Percentiles rank a stretch among this genome's conserved stretches.
These are phyloP conservation scores for Taphrina betulina DNA, from an alignment of 1,139 yeast species.

Conservation along the genomic window DNA sequence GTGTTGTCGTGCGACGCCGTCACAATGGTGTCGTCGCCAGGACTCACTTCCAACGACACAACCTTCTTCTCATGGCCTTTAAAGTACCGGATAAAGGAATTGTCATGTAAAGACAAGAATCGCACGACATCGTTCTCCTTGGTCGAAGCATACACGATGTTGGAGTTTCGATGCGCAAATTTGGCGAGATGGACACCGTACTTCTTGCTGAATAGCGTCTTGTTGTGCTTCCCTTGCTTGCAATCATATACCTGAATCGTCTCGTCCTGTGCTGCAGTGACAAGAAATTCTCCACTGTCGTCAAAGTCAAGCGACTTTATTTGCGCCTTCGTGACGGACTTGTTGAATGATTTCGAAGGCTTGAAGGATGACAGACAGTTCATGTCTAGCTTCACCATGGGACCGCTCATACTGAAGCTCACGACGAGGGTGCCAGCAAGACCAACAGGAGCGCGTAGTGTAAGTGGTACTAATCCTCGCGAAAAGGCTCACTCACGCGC, in stretches of 20 bases:
- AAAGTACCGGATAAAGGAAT: slow-evolving; percentile 78
- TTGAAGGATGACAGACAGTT: slow-evolving; percentile 49
- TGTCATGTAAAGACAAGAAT: slow-evolving; percentile 72
- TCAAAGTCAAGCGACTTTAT: slow-evolving; percentile 84
- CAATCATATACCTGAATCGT: slow-evolving; percentile 81
- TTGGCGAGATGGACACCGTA: slow-evolving; percentile 88
- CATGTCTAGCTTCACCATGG: slow-evolving; percentile 23
- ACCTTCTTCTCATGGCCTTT: slow-evolving; percentile 82
- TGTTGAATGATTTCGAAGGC: slow-evolving; percentile 60
- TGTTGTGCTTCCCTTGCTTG: slow-evolving; percentile 56
- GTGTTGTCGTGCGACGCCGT: slow-evolving; percentile 75
- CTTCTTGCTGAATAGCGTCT: slow-evolving; percentile 74
- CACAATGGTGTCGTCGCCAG: slow-evolving; percentile 64
- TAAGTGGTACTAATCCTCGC: no score
- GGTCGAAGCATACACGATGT: slow-evolving; percentile 82
- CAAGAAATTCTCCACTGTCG: slow-evolving; percentile 73
- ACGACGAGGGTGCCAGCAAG: no score
- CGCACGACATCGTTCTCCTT: slow-evolving; percentile 64
- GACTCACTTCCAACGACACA: slow-evolving; percentile 68
- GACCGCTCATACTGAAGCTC: no score
- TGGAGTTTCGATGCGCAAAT: slow-evolving; percentile 73
- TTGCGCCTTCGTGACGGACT: slow-evolving; percentile 57
- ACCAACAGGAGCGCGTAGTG: no score
- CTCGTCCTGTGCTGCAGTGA: slow-evolving; percentile 73
- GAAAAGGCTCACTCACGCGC: no score